Evolutionary conservation across 2,329 filamentous ascomycete genomes (phyloP).

Genomic region (Akanthomyces uredinophilus): DNA sequence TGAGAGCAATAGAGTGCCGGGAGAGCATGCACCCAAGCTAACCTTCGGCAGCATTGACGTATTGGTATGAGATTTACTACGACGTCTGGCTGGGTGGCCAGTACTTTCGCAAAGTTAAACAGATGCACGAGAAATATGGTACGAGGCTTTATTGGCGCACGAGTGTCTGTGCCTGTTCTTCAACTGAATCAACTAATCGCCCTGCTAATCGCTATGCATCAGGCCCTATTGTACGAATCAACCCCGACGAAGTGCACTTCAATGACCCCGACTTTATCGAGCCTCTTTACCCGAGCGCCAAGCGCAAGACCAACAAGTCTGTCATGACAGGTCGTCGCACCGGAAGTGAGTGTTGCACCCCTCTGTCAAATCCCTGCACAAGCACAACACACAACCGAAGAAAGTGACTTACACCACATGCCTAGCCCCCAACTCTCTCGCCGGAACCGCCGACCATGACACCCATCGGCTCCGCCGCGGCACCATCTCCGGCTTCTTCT

Average conservation of each 20-base stretch:
- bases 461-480: neutral
- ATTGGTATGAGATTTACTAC: conserved; percentile 5
- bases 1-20: neutral
- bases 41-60: neutral
- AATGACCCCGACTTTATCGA: conserved; percentile 6
- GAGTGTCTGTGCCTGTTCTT: no score
- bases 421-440: neutral
- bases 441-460: conserved; percentile 1
- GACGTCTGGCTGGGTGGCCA: conserved; percentile 6
- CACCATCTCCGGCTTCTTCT: conserved; percentile 6
- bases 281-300: conserved; percentile 10
- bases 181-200: no score
- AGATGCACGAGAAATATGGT: conserved; percentile 5
- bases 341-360: neutral
- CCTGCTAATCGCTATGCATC: no score
- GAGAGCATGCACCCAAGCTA: neutral
- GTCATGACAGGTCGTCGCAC: conserved; percentile 5
- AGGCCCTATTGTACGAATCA: conserved; percentile 8
- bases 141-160: neutral
- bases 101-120: conserved; percentile 6
- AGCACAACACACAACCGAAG: neutral
- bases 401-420: neutral
- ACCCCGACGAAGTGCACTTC: conserved; percentile 8
- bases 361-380: no score
- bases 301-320: conserved; percentile 7